Percentiles rank a stretch among this genome's conserved stretches.
Conservation (phyloP, 139 green algal genomes). For the Chlorella sorokiniana region DNA sequence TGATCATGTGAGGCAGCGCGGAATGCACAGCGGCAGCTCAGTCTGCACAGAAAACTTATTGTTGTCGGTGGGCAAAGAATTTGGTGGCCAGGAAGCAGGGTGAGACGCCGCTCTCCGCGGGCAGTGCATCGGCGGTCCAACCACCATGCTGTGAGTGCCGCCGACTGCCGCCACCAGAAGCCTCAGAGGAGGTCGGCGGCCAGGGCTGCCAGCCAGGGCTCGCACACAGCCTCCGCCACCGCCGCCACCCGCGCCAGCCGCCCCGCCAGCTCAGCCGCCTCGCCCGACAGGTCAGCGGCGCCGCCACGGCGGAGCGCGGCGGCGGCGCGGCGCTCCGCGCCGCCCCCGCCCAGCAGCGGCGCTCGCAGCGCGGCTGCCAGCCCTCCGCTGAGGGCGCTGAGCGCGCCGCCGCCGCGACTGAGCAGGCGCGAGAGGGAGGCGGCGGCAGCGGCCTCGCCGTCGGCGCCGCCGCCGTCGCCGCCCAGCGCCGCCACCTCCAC, state of each 20-base stretch:
- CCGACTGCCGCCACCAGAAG: too few species aligned
- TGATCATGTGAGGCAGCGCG: too few species aligned
- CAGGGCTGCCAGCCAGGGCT: conserved; percentile 20
- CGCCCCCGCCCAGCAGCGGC: not conserved
- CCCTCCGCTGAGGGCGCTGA: too few species aligned
- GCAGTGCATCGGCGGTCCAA: too few species aligned
- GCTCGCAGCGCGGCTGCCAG: not conserved
- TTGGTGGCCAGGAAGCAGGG: too few species aligned
- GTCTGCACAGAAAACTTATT: too few species aligned
- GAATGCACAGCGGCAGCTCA: too few species aligned
- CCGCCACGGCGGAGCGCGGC: conserved; percentile 54
- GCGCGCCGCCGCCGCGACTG: not conserved
- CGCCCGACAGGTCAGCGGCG: conserved; percentile 43
- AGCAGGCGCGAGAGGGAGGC: not conserved
- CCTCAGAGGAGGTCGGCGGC: conserved; percentile 11
- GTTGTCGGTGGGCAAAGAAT: too few species aligned
- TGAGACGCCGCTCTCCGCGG: too few species aligned
- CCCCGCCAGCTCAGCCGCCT: conserved; percentile 56
- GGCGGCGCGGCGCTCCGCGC: not conserved
- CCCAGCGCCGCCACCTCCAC: too few species aligned
- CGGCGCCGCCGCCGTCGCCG: too few species aligned
- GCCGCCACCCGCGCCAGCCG: conserved; percentile 46
- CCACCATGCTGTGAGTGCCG: too few species aligned
- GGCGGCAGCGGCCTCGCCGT: conserved; percentile 1
- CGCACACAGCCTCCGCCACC: conserved; percentile 57